Conservation (phyloP, 1,284 basidiomycete species). For the Cronartium quercuum region DNA sequence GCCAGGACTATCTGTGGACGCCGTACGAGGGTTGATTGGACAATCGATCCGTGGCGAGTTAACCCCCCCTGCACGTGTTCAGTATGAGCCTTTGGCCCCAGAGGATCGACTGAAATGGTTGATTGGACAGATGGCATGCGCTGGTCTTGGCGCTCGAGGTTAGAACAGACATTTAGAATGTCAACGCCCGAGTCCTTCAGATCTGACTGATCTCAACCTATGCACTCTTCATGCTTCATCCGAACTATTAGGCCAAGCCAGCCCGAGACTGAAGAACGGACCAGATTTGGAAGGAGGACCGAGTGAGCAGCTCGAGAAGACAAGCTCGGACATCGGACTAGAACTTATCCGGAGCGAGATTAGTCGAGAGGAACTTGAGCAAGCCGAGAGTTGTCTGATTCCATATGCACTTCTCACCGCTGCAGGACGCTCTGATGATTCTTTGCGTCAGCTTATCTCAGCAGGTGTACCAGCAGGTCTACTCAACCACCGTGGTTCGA, state of each 20-base stretch:
- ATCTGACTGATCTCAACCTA: neutral
- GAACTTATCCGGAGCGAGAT: slow-evolving; percentile 13
- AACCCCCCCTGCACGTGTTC: slow-evolving; percentile 50
- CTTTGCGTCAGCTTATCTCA: neutral
- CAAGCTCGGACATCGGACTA: slow-evolving; percentile 15
- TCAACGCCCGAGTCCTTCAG: neutral
- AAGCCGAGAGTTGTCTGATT: slow-evolving; percentile 12
- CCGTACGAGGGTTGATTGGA: slow-evolving; percentile 70
- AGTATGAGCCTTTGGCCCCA: slow-evolving; percentile 30
- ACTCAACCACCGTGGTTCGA: slow-evolving; percentile 9
- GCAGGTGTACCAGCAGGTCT: slow-evolving; percentile 3
- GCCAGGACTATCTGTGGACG: slow-evolving; percentile 60
- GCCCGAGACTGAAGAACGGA: too few species aligned
- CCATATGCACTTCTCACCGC: slow-evolving; percentile 14
- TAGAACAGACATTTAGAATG: neutral
- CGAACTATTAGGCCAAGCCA: neutral
- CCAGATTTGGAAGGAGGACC: neutral
- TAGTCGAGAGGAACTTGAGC: slow-evolving; percentile 5
- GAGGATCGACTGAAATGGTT: slow-evolving; percentile 23
- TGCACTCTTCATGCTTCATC: neutral
- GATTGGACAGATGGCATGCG: slow-evolving; percentile 39
- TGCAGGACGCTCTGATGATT: slow-evolving; percentile 8
- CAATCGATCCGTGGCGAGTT: slow-evolving; percentile 80
- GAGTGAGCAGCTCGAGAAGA: too few species aligned
- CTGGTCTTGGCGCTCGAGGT: neutral